phyloP scores from a whole-genome alignment of 116 monocot genomes.

The Papilionanthe hybrid region DNA sequence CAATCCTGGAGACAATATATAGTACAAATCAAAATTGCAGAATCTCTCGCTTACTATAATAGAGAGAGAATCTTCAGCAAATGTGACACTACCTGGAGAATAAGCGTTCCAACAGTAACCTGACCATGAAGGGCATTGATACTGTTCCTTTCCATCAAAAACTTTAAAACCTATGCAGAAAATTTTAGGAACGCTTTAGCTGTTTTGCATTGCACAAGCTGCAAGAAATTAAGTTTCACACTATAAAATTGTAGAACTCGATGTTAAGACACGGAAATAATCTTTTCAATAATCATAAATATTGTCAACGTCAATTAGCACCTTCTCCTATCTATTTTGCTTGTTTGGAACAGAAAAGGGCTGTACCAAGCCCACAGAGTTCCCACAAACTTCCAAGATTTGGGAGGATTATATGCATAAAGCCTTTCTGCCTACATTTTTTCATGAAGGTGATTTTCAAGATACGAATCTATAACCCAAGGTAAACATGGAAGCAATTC shows the following conservation, averaged over 20 bases:
- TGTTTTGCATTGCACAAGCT: background rate
- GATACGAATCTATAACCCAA: background rate
- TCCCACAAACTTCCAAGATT: background rate
- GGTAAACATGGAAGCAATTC: background rate
- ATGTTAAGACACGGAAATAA: background rate
- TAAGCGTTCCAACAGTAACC: slow-evolving; percentile 90
- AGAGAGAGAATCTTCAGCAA: slow-evolving; percentile 3
- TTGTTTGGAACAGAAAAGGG: background rate
- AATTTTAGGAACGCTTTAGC: background rate
- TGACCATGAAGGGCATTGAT: slow-evolving; percentile 93
- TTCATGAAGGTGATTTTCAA: background rate
- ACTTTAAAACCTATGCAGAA: slow-evolving; percentile 66
- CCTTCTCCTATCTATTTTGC: background rate
- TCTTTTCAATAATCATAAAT: no score
- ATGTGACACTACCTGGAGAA: slow-evolving; percentile 63
- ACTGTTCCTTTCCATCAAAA: slow-evolving; percentile 90
- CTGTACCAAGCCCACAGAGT: background rate
- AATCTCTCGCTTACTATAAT: background rate
- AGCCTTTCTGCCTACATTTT: background rate
- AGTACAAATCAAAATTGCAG: slow-evolving; percentile 1
- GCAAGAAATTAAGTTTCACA: background rate
- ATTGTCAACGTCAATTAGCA: background rate
- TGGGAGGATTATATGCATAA: background rate
- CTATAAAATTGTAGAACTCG: background rate
- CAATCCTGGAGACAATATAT: slow-evolving; percentile 50